Conservation (phyloP, 179 eudicot species). For the Drosera spatulata region DNA sequence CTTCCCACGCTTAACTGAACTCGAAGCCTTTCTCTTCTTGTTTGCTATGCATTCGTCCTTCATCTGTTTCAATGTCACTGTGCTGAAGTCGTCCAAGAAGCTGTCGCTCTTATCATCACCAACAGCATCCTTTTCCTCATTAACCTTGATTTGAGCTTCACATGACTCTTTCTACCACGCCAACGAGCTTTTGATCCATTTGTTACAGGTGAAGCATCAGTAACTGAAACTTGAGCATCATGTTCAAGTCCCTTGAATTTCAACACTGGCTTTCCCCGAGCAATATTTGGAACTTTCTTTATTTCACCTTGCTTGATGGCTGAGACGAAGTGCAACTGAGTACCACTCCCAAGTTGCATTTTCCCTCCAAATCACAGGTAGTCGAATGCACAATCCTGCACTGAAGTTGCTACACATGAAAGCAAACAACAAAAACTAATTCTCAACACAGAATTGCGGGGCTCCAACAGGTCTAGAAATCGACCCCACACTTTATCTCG, state of each 20-base stretch:
- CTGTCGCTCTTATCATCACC: slow-evolving; percentile 10
- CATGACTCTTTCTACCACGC: slow-evolving; percentile 12
- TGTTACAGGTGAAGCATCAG: slow-evolving; percentile 9
- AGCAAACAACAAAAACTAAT: no score
- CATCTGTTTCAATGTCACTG: slow-evolving; percentile 51
- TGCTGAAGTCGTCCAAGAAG: slow-evolving; percentile 29
- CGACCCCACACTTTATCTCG: no score
- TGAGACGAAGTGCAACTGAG: slow-evolving; percentile 40
- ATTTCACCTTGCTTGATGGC: slow-evolving; percentile 36
- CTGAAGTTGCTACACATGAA: no score
- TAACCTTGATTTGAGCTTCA: slow-evolving; percentile 15
- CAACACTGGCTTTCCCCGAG: slow-evolving; percentile 39
- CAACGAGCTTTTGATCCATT: slow-evolving; percentile 15
- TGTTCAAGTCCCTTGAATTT: slow-evolving; percentile 33
- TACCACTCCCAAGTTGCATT: slow-evolving; percentile 57
- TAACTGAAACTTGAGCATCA: slow-evolving; percentile 19
- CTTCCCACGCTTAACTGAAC: neutral
- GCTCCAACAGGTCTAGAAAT: no score
- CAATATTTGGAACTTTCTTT: slow-evolving; percentile 30
- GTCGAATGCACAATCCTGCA: no score
- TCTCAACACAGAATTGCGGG: no score
- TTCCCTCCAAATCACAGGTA: no score
- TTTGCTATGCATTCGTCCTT: slow-evolving; percentile 23
- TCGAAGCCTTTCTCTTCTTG: slow-evolving; percentile 41
- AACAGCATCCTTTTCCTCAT: slow-evolving; percentile 23